Percentiles rank a stretch among this genome's conserved stretches.
Conservation (phyloP, 2,329 filamentous ascomycete genomes). For the Fusarium nematophilum region DNA sequence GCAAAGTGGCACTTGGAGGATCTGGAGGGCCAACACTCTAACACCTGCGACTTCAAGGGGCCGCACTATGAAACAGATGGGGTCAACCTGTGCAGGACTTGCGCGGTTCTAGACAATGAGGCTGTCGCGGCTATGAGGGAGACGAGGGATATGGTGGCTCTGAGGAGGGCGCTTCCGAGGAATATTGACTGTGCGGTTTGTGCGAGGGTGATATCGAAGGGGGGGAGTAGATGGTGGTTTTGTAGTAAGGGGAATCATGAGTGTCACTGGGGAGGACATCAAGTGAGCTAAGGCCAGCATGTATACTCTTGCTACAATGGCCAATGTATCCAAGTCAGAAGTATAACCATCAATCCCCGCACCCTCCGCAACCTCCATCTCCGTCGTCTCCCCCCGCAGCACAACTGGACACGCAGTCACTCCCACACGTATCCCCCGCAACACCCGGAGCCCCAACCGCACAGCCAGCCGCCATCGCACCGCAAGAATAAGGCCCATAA, state of each 20-base stretch:
- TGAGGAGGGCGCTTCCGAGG: conserved; percentile 1
- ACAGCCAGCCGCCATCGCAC: conserved; percentile 29
- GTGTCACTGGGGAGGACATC: conserved; percentile 25
- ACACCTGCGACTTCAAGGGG: background rate
- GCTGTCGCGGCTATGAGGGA: background rate
- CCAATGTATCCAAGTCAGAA: too few species aligned
- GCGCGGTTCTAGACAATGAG: background rate
- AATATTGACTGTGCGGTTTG: conserved; percentile 20
- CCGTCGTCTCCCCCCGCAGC: conserved; percentile 13
- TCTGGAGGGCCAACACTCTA: conserved; percentile 16
- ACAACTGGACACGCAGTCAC: conserved; percentile 34
- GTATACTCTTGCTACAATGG: too few species aligned
- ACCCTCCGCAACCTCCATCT: conserved; percentile 34
- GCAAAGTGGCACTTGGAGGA: conserved; percentile 27
- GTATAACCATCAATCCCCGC: conserved; percentile 12
- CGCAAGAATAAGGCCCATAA: conserved; percentile 30
- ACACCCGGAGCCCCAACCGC: conserved; percentile 18
- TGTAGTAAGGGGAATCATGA: conserved; percentile 18
- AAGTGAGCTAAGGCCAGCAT: background rate
- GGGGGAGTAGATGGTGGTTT: conserved; percentile 21
- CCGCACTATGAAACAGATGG: background rate
- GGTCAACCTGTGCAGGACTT: conserved; percentile 1
- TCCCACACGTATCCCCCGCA: conserved; percentile 38
- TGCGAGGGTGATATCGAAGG: background rate
- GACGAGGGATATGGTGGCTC: conserved; percentile 6